Conservation (phyloP, 2,329 filamentous ascomycete species). For the Pseudocercospora eumusae region DNA sequence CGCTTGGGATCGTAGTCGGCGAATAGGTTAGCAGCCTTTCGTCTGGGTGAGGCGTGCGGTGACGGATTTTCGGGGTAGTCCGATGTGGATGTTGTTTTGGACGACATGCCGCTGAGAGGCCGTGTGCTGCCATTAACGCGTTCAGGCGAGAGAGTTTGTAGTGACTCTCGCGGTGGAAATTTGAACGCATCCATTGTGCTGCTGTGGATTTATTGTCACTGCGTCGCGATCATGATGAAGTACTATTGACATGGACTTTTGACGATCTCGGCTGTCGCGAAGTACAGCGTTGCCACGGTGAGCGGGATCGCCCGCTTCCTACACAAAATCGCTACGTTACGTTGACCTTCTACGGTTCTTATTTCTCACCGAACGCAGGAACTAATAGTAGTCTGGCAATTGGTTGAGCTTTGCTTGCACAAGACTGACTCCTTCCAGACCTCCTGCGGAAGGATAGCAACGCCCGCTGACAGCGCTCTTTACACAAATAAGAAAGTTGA, state of each 20-base stretch:
- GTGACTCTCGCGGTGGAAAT: constrained; percentile 55
- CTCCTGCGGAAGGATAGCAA: no score
- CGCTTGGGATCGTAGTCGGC: constrained; percentile 34
- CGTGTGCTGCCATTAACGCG: constrained; percentile 56
- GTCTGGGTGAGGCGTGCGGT: constrained; percentile 40
- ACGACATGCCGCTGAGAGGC: constrained; percentile 40
- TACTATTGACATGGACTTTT: no score
- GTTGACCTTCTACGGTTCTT: no score
- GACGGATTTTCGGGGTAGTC: constrained; percentile 26
- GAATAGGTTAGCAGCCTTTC: constrained; percentile 35
- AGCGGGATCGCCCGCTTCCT: no score
- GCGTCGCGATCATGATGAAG: neutral
- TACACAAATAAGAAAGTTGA: neutral
- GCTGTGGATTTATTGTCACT: neutral
- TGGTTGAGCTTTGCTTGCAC: no score
- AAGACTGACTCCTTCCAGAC: no score
- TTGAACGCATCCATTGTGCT: constrained; percentile 50
- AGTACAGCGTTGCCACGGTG: neutral
- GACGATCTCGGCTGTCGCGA: no score
- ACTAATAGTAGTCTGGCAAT: no score
- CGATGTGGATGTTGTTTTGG: constrained; percentile 9
- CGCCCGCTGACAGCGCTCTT: no score
- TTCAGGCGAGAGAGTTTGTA: constrained; percentile 64
- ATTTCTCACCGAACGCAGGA: no score
- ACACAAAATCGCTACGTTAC: no score